These are phyloP conservation scores for Blastobotrys elegans DNA, from an alignment of 1,139 yeast species.

Conservation along the genomic window DNA sequence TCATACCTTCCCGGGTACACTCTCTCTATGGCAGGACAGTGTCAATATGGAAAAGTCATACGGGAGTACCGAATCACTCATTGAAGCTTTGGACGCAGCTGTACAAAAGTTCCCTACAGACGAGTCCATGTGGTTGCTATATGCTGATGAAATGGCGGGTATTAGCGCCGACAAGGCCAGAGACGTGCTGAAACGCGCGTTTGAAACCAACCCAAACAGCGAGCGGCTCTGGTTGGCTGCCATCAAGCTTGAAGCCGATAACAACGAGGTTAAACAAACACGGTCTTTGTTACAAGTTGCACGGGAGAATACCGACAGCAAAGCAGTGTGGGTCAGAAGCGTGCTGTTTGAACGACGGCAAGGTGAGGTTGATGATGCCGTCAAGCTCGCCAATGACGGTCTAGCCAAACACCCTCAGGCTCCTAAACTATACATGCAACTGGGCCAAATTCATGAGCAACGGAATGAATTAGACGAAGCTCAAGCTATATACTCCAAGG, in stretches of 20 bases:
- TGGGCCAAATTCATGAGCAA: constrained; percentile 47
- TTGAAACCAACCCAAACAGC: constrained; percentile 40
- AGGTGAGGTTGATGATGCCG: constrained; percentile 33
- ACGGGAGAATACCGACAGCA: constrained; percentile 33
- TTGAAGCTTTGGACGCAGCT: constrained; percentile 49
- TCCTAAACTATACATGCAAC: constrained; percentile 53
- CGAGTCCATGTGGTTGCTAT: constrained; percentile 58
- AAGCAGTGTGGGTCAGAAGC: constrained; percentile 58
- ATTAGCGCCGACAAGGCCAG: constrained; percentile 51
- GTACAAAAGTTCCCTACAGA: constrained; percentile 44
- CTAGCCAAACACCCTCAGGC: constrained; percentile 43
- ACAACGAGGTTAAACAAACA: constrained; percentile 40
- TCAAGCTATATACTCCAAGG: constrained; percentile 45
- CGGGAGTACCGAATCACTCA: constrained; percentile 36
- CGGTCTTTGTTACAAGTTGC: constrained; percentile 42
- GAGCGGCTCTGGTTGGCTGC: constrained; percentile 69
- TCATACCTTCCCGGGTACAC: constrained; percentile 44
- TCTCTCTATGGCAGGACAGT: constrained; percentile 52
- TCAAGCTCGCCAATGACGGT: constrained; percentile 43
- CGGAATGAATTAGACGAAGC: constrained; percentile 39
- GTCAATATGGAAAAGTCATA: constrained; percentile 44
- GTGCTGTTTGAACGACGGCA: constrained; percentile 50
- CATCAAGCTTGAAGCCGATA: constrained; percentile 54
- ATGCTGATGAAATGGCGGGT: constrained; percentile 63
- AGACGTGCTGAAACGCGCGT: constrained; percentile 46